phyloP scores from a whole-genome alignment of 208 protist genomes.

The Acanthamoeba castellanii region DNA sequence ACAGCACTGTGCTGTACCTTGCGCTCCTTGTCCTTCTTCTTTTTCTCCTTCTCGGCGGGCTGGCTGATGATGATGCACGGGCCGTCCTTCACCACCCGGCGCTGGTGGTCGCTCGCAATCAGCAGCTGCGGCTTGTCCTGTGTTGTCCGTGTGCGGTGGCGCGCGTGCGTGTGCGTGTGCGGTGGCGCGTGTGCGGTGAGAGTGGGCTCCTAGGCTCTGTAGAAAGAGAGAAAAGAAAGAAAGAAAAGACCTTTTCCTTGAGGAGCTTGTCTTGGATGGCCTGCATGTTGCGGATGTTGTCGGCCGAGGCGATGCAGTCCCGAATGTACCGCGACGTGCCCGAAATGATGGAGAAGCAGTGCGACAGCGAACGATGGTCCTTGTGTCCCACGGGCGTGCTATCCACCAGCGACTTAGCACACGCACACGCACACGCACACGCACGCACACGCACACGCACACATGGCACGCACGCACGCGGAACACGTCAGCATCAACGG shows the following conservation, averaged over 20 bases:
- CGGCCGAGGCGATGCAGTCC: constrained; percentile 46
- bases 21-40: constrained; percentile 59
- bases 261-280: constrained; percentile 62
- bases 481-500: neutral
- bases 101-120: constrained; percentile 45
- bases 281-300: constrained; percentile 52
- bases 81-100: constrained; percentile 27
- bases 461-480: too few relatives aligned
- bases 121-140: constrained; percentile 53
- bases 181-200: neutral
- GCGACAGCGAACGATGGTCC: constrained; percentile 54
- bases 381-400: constrained; percentile 44
- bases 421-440: neutral
- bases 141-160: neutral
- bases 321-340: constrained; percentile 39
- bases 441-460: neutral
- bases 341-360: constrained; percentile 63
- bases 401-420: neutral
- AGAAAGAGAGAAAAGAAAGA: neutral
- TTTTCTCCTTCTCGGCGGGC: constrained; percentile 37
- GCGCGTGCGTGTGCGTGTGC: too few relatives aligned
- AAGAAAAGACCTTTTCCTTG: neutral
- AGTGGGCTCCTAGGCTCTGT: neutral
- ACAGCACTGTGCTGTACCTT: neutral
- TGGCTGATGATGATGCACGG: constrained; percentile 31